Evolutionary conservation across 2,329 filamentous ascomycete species (phyloP).

Genomic region (Cryoendolithus antarcticus): DNA sequence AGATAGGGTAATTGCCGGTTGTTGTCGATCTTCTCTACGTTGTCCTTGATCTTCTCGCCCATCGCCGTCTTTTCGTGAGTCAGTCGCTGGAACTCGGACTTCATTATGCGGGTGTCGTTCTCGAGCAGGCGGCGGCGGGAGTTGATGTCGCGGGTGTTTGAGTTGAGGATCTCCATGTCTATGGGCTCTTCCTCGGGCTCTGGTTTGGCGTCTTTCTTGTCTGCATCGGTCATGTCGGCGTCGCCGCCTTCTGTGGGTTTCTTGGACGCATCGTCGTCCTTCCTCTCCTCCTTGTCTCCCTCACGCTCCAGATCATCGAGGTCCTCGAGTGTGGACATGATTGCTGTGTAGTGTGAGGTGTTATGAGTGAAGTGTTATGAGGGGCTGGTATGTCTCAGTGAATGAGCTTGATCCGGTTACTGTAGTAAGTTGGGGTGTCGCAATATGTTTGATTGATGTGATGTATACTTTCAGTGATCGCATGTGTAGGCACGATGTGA

Average conservation of each 20-base stretch:
- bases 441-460: too few relatives aligned
- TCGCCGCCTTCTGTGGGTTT: constrained; percentile 47
- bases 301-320: constrained; percentile 78
- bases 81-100: constrained; percentile 87
- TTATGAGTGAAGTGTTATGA: too few relatives aligned
- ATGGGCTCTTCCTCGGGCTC: constrained; percentile 66
- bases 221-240: constrained; percentile 80
- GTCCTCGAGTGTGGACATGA: constrained; percentile 84
- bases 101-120: constrained; percentile 98
- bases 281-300: constrained; percentile 57
- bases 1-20: constrained; percentile 99
- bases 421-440: too few relatives aligned
- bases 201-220: constrained; percentile 47
- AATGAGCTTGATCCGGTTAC: too few relatives aligned
- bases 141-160: constrained; percentile 88
- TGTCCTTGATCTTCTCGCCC: constrained; percentile 99
- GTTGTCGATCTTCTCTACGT: constrained; percentile 97
- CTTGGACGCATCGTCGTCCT: constrained; percentile 45
- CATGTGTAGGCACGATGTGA: too few relatives aligned
- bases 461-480: too few relatives aligned
- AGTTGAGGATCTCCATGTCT: constrained; percentile 83
- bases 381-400: too few relatives aligned
- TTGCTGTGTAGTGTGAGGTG: constrained; percentile 15
- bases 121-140: constrained; percentile 85
- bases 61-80: constrained; percentile 92